Evolutionary conservation across 257 asterid genomes (phyloP).

Genomic region (Leonotis leonurus): DNA sequence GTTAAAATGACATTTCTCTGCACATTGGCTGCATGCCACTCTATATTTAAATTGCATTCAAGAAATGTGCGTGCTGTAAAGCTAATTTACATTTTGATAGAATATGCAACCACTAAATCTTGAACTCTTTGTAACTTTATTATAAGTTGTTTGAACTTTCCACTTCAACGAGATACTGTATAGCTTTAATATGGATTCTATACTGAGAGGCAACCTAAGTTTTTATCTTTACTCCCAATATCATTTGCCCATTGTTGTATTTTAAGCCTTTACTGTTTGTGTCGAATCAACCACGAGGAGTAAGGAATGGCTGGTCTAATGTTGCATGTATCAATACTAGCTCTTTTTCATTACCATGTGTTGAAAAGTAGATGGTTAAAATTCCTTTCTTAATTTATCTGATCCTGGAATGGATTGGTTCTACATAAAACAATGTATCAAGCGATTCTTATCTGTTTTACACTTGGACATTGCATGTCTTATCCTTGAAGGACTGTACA

Average conservation of each 20-base stretch:
- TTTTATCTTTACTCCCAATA: neutral
- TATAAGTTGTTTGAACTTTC: neutral
- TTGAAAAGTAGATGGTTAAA: neutral
- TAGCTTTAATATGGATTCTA: neutral
- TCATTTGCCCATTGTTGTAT: neutral
- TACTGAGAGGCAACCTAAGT: neutral
- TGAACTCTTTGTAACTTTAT: neutral
- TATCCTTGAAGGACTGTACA: slow-evolving; percentile 70
- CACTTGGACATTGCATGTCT: slow-evolving; percentile 1
- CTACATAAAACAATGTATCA: neutral
- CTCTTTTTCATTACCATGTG: neutral
- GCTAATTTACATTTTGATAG: neutral
- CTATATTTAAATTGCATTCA: neutral
- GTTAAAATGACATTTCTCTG: neutral
- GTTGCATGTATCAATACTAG: neutral
- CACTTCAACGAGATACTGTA: neutral
- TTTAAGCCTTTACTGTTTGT: neutral
- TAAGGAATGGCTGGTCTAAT: neutral
- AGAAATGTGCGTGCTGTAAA: neutral
- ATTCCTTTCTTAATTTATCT: neutral
- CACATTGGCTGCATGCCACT: neutral
- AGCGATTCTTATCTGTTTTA: neutral
- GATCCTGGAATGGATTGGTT: neutral
- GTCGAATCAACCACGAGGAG: neutral
- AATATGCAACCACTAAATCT: neutral